A percentile compares a stretch with the other conserved stretches of the same genome.
phyloP scores from a whole-genome alignment of 148 eudicot species.

The Rheum nobile region DNA sequence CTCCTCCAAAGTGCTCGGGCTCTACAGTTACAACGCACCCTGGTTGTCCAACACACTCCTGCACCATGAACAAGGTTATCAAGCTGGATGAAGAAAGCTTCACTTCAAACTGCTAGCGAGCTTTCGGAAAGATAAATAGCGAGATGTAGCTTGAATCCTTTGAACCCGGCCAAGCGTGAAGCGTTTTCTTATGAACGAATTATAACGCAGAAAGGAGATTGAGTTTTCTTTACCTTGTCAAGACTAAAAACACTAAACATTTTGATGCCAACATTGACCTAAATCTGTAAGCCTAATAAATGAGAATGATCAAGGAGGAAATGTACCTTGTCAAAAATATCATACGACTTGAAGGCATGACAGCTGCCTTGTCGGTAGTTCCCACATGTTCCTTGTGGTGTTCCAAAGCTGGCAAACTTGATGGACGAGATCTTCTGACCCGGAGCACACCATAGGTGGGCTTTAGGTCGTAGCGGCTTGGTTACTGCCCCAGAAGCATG shows the following conservation, averaged over 20 bases:
- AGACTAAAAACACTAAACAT: background rate
- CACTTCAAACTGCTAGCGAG: no score
- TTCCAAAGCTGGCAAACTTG: constrained; percentile 80
- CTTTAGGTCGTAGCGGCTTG: constrained; percentile 60
- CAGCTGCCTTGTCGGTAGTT: constrained; percentile 59
- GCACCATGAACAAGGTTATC: constrained; percentile 13
- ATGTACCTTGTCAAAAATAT: constrained; percentile 56
- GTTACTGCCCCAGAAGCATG: constrained; percentile 42
- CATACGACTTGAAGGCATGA: constrained; percentile 62
- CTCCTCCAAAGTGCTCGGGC: constrained; percentile 79
- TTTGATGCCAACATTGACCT: background rate
- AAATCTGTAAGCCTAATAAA: background rate
- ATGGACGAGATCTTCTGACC: constrained; percentile 62
- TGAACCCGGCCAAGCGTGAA: no score
- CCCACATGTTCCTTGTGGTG: constrained; percentile 69
- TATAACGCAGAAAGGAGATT: no score
- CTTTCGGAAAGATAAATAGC: no score
- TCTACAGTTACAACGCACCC: constrained; percentile 71
- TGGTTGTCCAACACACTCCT: constrained; percentile 72
- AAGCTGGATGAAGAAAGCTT: background rate
- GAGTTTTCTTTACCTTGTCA: no score
- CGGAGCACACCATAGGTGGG: constrained; percentile 56
- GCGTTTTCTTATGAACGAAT: no score
- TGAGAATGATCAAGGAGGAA: background rate
- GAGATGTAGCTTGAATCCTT: no score